Evolutionary conservation across 1,284 basidiomycete genomes (phyloP).

Genomic region (Tilletia walkeri): DNA sequence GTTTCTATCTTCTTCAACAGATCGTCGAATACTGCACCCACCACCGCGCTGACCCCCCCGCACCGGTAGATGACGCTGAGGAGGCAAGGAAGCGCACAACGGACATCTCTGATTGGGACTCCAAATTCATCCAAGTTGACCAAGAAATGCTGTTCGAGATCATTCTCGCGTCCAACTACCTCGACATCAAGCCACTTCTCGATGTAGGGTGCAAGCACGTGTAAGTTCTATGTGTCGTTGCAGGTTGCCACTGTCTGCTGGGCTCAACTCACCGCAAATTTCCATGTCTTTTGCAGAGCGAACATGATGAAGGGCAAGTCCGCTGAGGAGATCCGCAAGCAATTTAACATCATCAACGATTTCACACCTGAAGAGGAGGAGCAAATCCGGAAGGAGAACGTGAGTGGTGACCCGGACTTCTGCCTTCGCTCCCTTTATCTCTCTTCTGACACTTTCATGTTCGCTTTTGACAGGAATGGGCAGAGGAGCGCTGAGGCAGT

Average conservation of each 20-base stretch:
- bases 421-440: neutral
- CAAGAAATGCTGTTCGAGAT: slow-evolving; percentile 99
- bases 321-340: slow-evolving; percentile 89
- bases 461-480: slow-evolving; percentile 43
- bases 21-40: slow-evolving; percentile 99
- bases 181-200: slow-evolving; percentile 97
- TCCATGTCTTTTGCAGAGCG: slow-evolving; percentile 60
- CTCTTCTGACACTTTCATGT: neutral
- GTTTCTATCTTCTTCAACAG: slow-evolving; percentile 58
- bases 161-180: slow-evolving; percentile 98
- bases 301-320: slow-evolving; percentile 99
- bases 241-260: neutral
- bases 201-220: slow-evolving; percentile 99
- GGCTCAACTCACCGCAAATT: no score
- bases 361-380: slow-evolving; percentile 99
- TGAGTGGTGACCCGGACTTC: slow-evolving; percentile 25
- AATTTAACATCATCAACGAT: slow-evolving; percentile 77
- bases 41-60: slow-evolving; percentile 92
- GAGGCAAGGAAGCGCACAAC: slow-evolving; percentile 96
- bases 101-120: slow-evolving; percentile 98
- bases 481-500: slow-evolving; percentile 46
- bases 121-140: slow-evolving; percentile 89
- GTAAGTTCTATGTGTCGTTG: slow-evolving; percentile 31
- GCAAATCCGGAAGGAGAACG: slow-evolving; percentile 99
- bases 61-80: slow-evolving; percentile 71